Evolutionary conservation across 2,329 filamentous ascomycete genomes (phyloP), one percentile per base, ranked within the genome.

Genomic region (Cladosporium austrohemisphaericum): DNA sequence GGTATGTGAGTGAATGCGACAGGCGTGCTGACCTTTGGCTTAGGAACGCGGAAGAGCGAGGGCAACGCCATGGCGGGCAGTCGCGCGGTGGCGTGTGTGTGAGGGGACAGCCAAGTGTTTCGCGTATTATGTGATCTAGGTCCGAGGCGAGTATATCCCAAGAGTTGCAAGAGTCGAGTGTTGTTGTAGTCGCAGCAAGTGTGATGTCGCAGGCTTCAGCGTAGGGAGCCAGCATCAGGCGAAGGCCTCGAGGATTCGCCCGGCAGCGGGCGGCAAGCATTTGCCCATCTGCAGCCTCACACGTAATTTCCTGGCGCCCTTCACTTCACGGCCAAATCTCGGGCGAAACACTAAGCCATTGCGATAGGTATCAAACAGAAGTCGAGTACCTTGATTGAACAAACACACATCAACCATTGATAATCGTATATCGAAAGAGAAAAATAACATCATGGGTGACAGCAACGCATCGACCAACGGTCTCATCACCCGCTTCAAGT

Each of bases 401-500:
- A n/a, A n/a, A n/a, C n/a, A 8, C 10, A 10, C 11, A 38, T 38
- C 20, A 11, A 41, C 23, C 23, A 41, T 28, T 19, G n/a, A 18
- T 14, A 22, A 25, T 4, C 13, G 14, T 18, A 28, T 7, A 2
- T 1, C 8, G 25, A 29, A 18, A 28, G 9, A n/a, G 25, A 29
- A 18, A 28, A n/a, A 16, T 5, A 5, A 2, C 11, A 32, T 3
- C 22, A 50, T 50, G 48, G 33, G 16, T 11, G 25, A 37, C 19
- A 37, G 13, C 50, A 25, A 37, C 20, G 7, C 25, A 2, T 38
- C 44, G 18, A 26, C 56, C 47, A 60, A 60, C 48, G 50, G 51
- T 32, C 54, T 66, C 11, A 54, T 67, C 33, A 58, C 63, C 2
- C 56, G 55, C 50, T 67, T 67, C 59, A 60, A 63, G 52, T 62